Conservation (phyloP, 1,284 basidiomycete genomes). For the Neolentinus lepideus region DNA sequence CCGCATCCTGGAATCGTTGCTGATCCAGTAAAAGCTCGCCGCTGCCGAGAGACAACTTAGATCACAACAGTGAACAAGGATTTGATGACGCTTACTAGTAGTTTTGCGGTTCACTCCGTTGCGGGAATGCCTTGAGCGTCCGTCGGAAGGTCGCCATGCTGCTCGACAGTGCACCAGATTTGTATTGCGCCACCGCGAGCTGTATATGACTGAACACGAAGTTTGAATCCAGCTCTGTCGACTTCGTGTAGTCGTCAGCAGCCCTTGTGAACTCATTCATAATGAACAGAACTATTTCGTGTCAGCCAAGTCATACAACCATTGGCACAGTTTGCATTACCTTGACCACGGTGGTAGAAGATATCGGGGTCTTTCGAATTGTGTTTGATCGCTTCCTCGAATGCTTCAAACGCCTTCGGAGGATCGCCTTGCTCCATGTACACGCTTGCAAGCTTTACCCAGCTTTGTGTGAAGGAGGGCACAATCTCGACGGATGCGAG, state of each 20-base stretch:
- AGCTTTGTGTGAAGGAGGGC: conserved; percentile 80
- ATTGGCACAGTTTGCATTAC: conserved; percentile 29
- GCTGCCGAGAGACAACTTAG: conserved; percentile 33
- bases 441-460: conserved; percentile 97
- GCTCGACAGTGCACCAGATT: conserved; percentile 70
- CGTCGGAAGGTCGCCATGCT: conserved; percentile 88
- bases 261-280: conserved; percentile 87
- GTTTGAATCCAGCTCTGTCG: conserved; percentile 72
- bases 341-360: conserved; percentile 98
- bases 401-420: conserved; percentile 81
- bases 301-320: not conserved
- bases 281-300: conserved; percentile 83
- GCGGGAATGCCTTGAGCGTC: conserved; percentile 77
- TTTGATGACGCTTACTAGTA: conserved; percentile 66
- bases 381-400: conserved; percentile 83
- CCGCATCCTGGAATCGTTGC: conserved; percentile 81
- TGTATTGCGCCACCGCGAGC: conserved; percentile 96
- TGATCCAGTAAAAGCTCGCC: conserved; percentile 96
- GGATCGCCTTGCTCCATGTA: conserved; percentile 93
- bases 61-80: not conserved
- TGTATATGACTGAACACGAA: conserved; percentile 98
- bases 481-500: conserved; percentile 70
- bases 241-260: conserved; percentile 87
- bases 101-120: conserved; percentile 81
- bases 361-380: conserved; percentile 90